Evolutionary conservation across 108 stramenopile genomes (phyloP).

Genomic region (Fragilaria crotonensis): DNA sequence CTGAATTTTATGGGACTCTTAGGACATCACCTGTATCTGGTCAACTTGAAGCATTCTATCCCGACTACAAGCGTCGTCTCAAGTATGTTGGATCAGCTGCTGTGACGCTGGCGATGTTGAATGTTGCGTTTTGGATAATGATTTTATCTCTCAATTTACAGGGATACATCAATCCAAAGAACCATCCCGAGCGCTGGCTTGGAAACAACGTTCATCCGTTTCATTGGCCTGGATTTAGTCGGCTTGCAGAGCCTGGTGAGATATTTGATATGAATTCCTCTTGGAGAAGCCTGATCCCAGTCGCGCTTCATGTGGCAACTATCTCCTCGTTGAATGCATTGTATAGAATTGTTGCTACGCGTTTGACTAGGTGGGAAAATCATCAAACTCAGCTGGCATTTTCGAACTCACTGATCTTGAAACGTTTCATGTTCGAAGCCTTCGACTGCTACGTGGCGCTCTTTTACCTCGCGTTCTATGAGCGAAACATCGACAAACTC

Average conservation of each 20-base stretch:
- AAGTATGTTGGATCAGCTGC: conserved; percentile 47
- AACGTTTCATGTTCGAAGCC: conserved; percentile 78
- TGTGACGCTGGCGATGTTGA: conserved; percentile 48
- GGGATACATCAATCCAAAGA: conserved; percentile 53
- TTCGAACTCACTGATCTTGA: conserved; percentile 61
- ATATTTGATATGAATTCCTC: conserved; percentile 51
- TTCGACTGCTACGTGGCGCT: conserved; percentile 80
- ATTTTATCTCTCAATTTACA: conserved; percentile 71
- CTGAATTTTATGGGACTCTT: conserved; percentile 48
- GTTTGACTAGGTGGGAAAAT: conserved; percentile 74
- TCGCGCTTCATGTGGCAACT: conserved; percentile 47
- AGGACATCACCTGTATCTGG: conserved; percentile 62
- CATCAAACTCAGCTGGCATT: conserved; percentile 49
- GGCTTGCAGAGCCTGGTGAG: conserved; percentile 43
- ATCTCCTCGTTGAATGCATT: conserved; percentile 55
- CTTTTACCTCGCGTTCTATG: conserved; percentile 82
- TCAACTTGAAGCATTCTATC: conserved; percentile 42
- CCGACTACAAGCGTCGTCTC: conserved; percentile 32
- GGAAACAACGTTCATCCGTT: conserved; percentile 40
- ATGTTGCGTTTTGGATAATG: conserved; percentile 61
- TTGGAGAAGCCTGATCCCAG: conserved; percentile 49
- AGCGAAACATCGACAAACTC: conserved; percentile 51
- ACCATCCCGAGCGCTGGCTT: conserved; percentile 37
- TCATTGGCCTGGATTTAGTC: conserved; percentile 38
- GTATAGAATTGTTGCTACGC: conserved; percentile 48